Evolutionary conservation across 805 yeast genomes (phyloP).

Genomic region (Monosporozyma solicola): DNA sequence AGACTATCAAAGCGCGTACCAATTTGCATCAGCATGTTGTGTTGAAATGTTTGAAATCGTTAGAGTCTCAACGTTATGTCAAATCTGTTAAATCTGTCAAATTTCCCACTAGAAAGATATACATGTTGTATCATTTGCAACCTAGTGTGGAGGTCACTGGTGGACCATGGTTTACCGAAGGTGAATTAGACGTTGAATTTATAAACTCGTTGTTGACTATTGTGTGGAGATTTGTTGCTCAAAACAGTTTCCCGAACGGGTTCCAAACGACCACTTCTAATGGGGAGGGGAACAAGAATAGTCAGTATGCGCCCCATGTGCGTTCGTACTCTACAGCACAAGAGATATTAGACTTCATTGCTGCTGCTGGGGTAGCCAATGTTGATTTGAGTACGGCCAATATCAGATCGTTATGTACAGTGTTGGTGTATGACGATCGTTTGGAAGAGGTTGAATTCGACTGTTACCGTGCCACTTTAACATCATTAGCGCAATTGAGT

Average conservation of each 20-base stretch:
- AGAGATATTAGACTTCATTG: constrained; percentile 67
- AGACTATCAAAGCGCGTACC: constrained; percentile 79
- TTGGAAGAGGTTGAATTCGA: constrained; percentile 56
- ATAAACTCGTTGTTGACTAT: constrained; percentile 76
- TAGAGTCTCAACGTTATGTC: constrained; percentile 75
- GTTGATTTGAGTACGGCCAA: constrained; percentile 70
- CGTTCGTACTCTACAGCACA: constrained; percentile 61
- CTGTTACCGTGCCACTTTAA: constrained; percentile 75
- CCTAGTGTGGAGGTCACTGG: constrained; percentile 96
- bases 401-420: constrained; percentile 78
- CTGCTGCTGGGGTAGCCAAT: constrained; percentile 62
- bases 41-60: constrained; percentile 64
- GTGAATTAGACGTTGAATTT: constrained; percentile 89
- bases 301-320: constrained; percentile 45
- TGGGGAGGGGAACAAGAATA: constrained; percentile 1
- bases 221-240: constrained; percentile 79
- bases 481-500: constrained; percentile 62
- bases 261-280: constrained; percentile 31
- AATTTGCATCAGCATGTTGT: constrained; percentile 91
- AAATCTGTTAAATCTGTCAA: constrained; percentile 87
- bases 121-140: constrained; percentile 87
- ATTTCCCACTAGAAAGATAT: constrained; percentile 88
- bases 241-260: constrained; percentile 66
- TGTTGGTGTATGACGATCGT: constrained; percentile 77
- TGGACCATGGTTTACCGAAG: constrained; percentile 98